A percentile compares a stretch with the other conserved stretches of the same genome.
Evolutionary conservation across 1,139 yeast genomes (phyloP).

Genomic region (Meyerozyma carpophila): DNA sequence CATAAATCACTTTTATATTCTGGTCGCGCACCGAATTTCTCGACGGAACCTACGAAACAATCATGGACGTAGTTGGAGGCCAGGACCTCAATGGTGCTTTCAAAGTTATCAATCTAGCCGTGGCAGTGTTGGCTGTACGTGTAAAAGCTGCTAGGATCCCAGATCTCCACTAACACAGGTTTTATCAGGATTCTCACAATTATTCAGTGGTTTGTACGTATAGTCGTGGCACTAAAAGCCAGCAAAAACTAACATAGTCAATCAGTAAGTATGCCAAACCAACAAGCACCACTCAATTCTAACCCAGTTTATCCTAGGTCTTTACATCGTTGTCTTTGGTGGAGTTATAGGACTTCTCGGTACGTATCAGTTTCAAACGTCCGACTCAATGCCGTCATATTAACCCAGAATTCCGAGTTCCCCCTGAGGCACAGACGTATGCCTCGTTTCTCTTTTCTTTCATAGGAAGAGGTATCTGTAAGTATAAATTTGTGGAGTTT

Average conservation of each 20-base stretch:
- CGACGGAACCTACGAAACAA: neutral
- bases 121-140: conserved; percentile 58
- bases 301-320: conserved; percentile 47
- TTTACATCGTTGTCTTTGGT: conserved; percentile 54
- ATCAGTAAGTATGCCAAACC: conserved; percentile 16
- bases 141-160: neutral
- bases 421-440: conserved; percentile 62
- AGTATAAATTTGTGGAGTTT: conserved; percentile 16
- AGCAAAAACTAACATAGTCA: conserved; percentile 23
- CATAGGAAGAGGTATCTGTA: conserved; percentile 73
- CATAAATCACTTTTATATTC: neutral
- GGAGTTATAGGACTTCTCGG: conserved; percentile 49
- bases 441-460: conserved; percentile 82
- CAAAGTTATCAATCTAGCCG: conserved; percentile 57
- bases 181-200: conserved; percentile 55
- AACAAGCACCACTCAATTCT: conserved; percentile 2
- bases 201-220: conserved; percentile 53
- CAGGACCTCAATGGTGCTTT: conserved; percentile 48
- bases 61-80: conserved; percentile 13
- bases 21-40: neutral
- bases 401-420: conserved; percentile 53
- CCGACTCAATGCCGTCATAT: conserved; percentile 3
- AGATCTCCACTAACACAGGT: conserved; percentile 26
- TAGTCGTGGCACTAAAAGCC: conserved; percentile 1
- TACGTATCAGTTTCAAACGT: conserved; percentile 17